Conservation (phyloP, 2,329 filamentous ascomycete species). For the Alternaria brassicicola region DNA sequence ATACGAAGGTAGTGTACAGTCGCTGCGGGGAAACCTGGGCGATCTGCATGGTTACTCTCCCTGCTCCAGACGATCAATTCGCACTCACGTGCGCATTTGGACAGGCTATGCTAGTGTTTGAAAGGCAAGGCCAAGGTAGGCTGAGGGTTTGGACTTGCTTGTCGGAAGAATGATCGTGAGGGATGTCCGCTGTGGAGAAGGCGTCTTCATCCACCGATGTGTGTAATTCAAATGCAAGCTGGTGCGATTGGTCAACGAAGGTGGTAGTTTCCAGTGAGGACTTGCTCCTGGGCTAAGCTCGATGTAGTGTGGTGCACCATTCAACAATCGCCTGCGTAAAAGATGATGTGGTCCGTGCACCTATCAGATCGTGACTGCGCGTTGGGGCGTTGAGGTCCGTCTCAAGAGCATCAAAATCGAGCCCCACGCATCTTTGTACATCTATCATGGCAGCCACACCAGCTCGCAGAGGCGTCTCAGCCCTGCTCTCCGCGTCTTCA, state of each 20-base stretch:
- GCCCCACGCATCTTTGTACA: background rate
- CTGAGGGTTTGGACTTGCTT: too few species aligned
- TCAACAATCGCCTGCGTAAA: slow-evolving; percentile 1
- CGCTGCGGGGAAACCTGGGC: background rate
- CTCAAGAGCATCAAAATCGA: background rate
- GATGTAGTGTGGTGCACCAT: background rate
- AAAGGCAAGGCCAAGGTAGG: too few species aligned
- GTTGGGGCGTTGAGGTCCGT: slow-evolving; percentile 8
- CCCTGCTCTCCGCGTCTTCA: slow-evolving; percentile 23
- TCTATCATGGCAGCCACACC: slow-evolving; percentile 29
- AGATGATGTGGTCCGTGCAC: slow-evolving; percentile 6
- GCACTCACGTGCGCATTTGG: background rate
- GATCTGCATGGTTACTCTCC: background rate
- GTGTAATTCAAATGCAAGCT: background rate
- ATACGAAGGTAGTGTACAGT: background rate
- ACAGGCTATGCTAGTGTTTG: background rate
- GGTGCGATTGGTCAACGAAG: background rate
- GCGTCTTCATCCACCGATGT: background rate
- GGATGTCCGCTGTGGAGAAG: background rate
- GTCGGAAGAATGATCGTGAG: background rate
- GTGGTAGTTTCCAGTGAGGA: background rate
- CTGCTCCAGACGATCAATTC: background rate
- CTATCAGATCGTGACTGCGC: slow-evolving; percentile 21
- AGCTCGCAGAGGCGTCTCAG: slow-evolving; percentile 27
- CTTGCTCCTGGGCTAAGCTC: background rate